Evolutionary conservation across 805 yeast species (phyloP).

Genomic region (Hanseniaspora guilliermondii): DNA sequence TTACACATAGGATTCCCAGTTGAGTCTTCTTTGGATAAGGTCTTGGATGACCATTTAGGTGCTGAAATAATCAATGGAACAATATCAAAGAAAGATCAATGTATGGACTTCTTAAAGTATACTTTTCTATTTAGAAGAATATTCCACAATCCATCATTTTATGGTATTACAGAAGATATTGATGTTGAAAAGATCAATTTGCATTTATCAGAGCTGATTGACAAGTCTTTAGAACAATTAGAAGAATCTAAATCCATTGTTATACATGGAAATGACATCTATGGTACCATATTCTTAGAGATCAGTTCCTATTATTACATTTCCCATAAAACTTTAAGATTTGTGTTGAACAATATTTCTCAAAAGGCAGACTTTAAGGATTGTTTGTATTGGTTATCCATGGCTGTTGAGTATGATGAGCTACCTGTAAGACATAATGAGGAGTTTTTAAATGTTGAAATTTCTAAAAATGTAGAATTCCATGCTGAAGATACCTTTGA

Average conservation of each 20-base stretch:
- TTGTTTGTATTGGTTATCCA: constrained; percentile 35
- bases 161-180: constrained; percentile 66
- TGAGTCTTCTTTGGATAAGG: constrained; percentile 68
- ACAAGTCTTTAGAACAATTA: constrained; percentile 52
- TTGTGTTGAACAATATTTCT: constrained; percentile 42
- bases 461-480: constrained; percentile 63
- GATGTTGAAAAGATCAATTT: constrained; percentile 43
- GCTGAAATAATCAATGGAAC: constrained; percentile 94
- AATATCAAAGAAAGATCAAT: constrained; percentile 83
- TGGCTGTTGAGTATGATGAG: constrained; percentile 72
- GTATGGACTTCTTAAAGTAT: constrained; percentile 88
- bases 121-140: constrained; percentile 88
- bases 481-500: constrained; percentile 47
- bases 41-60: constrained; percentile 80
- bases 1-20: constrained; percentile 92
- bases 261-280: constrained; percentile 34
- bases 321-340: constrained; percentile 78
- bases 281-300: constrained; percentile 68
- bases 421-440: constrained; percentile 87
- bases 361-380: constrained; percentile 32
- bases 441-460: constrained; percentile 70
- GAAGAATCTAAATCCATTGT: constrained; percentile 60
- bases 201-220: constrained; percentile 54
- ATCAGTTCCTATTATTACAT: constrained; percentile 86
- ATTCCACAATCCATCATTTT: constrained; percentile 84